These are phyloP conservation scores for Elongisporangium anandrum DNA, from an alignment of 352 stramenopile species.

Conservation along the genomic window DNA sequence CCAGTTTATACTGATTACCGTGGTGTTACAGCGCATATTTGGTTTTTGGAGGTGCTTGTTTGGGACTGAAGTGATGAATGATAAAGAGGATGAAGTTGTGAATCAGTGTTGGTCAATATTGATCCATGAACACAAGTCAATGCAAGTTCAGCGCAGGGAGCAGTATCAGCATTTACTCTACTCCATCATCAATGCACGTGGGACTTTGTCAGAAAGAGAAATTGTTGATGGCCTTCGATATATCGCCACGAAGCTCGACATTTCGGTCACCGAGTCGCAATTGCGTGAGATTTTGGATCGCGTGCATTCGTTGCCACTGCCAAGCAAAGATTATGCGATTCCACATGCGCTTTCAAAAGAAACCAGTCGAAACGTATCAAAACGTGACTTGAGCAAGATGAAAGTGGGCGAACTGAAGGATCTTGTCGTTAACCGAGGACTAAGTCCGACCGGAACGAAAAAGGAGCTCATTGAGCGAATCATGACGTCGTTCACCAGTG, in stretches of 20 bases:
- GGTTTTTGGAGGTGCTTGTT: slow-evolving; percentile 62
- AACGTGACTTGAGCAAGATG: slow-evolving; percentile 25
- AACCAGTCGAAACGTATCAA: background rate
- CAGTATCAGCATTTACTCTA: slow-evolving; percentile 25
- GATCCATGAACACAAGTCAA: background rate
- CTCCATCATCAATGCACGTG: slow-evolving; percentile 23
- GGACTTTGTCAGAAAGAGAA: slow-evolving; percentile 38
- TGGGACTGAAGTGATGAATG: slow-evolving; percentile 12
- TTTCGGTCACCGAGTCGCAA: slow-evolving; percentile 12
- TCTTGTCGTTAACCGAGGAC: slow-evolving; percentile 17
- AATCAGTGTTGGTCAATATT: slow-evolving; percentile 34
- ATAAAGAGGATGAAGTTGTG: slow-evolving; percentile 4
- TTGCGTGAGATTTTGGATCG: slow-evolving; percentile 6
- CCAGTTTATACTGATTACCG: slow-evolving; percentile 3
- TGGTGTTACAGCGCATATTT: slow-evolving; percentile 22
- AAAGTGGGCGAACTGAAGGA: slow-evolving; percentile 42
- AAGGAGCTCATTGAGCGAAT: slow-evolving; percentile 40
- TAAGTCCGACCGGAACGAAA: slow-evolving; percentile 41
- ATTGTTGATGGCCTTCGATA: slow-evolving; percentile 28
- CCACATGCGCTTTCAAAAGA: background rate
- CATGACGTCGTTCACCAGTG: background rate
- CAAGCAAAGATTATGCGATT: too few relatives aligned
- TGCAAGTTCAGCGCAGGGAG: slow-evolving; percentile 9
- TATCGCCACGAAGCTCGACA: slow-evolving; percentile 27
- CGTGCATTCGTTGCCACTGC: background rate